Percentiles rank a stretch among this genome's conserved stretches.
Evolutionary conservation across 2,329 filamentous ascomycete species (phyloP).

Genomic region (Colletotrichum higginsianum): DNA sequence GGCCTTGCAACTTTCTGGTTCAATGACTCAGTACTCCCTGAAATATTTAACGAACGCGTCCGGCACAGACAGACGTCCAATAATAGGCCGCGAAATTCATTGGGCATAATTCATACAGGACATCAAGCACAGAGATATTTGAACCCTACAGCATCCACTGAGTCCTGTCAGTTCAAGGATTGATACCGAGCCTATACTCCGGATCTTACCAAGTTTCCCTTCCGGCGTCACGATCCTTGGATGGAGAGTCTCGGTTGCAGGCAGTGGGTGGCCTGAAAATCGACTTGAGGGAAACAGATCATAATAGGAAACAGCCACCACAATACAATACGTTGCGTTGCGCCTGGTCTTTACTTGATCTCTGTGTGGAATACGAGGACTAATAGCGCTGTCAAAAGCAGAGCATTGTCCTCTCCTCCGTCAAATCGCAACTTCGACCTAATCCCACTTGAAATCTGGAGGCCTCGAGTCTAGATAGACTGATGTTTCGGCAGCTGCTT

Average conservation of each 20-base stretch:
- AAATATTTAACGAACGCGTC: neutral
- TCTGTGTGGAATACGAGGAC: neutral
- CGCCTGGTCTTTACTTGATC: neutral
- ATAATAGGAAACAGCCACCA: neutral
- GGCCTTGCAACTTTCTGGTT: too few relatives aligned
- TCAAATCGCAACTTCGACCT: neutral
- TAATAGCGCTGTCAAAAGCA: neutral
- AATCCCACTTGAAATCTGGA: neutral
- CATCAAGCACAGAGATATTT: neutral
- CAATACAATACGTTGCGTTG: neutral
- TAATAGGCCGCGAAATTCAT: too few relatives aligned
- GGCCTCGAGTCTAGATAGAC: too few relatives aligned
- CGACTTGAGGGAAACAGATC: too few relatives aligned
- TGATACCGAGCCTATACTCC: too few relatives aligned
- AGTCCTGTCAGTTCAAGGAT: too few relatives aligned
- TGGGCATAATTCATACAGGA: neutral
- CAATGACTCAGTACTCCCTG: neutral
- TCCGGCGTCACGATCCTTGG: too few relatives aligned
- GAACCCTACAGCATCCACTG: too few relatives aligned
- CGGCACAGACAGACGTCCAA: neutral
- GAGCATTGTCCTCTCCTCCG: neutral
- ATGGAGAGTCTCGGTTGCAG: conserved; percentile 11
- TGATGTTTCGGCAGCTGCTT: too few relatives aligned
- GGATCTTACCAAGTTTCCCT: too few relatives aligned
- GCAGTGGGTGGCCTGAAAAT: too few relatives aligned